These are phyloP conservation scores for Nicotiana noctiflora DNA, from an alignment of 257 asterid genomes.

Conservation along the genomic window DNA sequence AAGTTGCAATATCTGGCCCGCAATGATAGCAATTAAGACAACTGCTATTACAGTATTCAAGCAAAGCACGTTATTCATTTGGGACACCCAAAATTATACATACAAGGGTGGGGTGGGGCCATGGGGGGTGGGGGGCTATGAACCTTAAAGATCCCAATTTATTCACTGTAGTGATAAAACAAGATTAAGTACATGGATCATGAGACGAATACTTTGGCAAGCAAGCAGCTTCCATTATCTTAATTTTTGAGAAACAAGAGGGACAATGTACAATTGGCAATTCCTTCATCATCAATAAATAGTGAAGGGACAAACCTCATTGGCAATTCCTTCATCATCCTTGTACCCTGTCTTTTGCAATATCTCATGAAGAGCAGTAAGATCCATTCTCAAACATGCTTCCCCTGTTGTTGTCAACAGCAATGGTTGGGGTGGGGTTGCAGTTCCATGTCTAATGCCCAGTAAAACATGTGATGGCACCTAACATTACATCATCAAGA, in stretches of 20 bases:
- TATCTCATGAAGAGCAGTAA: constrained; percentile 78
- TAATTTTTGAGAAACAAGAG: not conserved
- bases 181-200: not conserved
- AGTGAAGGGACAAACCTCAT: constrained; percentile 43
- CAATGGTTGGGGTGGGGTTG: constrained; percentile 29
- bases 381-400: constrained; percentile 84
- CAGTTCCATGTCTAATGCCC: constrained; percentile 38
- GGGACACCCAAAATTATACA: not conserved
- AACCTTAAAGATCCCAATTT: not conserved
- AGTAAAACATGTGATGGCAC: constrained; percentile 56
- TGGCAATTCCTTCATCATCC: constrained; percentile 86
- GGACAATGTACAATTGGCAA: not conserved
- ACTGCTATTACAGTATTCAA: not conserved
- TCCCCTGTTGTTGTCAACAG: constrained; percentile 50
- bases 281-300: not conserved
- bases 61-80: not conserved
- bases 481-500: constrained; percentile 21
- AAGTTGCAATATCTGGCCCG: not conserved
- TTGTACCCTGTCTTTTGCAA: constrained; percentile 67
- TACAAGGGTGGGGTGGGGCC: not conserved
- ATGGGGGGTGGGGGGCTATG: not conserved
- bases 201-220: not conserved
- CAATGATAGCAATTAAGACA: not conserved
- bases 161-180: not conserved
- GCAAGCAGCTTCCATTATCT: not conserved